Evolutionary conservation across 345 rosid genomes (phyloP).

Genomic region (Citrus unshiu): DNA sequence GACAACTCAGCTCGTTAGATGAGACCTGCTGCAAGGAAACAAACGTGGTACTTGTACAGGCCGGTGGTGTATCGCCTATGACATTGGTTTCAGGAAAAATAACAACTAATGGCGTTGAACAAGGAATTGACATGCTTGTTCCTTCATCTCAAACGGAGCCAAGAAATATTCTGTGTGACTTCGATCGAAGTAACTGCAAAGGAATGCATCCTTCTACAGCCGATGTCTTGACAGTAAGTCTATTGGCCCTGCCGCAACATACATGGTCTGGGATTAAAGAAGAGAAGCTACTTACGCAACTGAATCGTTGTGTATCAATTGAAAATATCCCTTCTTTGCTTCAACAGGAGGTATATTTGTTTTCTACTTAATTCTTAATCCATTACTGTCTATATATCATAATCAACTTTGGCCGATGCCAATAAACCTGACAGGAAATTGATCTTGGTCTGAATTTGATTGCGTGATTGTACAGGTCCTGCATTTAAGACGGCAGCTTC

Average conservation of each 20-base stretch:
- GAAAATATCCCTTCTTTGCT: conserved; percentile 16
- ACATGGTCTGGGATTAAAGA: conserved; percentile 27
- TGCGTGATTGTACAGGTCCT: background rate
- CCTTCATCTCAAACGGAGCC: conserved; percentile 16
- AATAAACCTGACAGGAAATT: background rate
- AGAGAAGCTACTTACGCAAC: conserved; percentile 12
- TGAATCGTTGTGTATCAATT: conserved; percentile 4
- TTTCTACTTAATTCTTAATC: background rate
- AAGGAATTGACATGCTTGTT: conserved; percentile 17
- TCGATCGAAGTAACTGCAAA: conserved; percentile 8
- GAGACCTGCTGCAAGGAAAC: conserved; percentile 12
- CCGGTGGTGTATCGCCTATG: background rate
- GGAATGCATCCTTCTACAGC: conserved; percentile 25
- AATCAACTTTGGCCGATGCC: too few relatives aligned
- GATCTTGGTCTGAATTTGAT: background rate
- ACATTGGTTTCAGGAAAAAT: conserved; percentile 17
- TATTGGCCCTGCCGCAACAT: conserved; percentile 22
- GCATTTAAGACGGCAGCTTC: background rate
- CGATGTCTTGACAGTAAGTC: conserved; percentile 22
- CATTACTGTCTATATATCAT: too few relatives aligned
- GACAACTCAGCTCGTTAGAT: conserved; percentile 4
- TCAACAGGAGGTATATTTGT: conserved; percentile 19
- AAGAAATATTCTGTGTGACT: background rate
- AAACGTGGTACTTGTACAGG: background rate
- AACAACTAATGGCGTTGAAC: conserved; percentile 8